phyloP scores from a whole-genome alignment of 1,284 basidiomycete genomes.

The Trichosporon asahii region DNA sequence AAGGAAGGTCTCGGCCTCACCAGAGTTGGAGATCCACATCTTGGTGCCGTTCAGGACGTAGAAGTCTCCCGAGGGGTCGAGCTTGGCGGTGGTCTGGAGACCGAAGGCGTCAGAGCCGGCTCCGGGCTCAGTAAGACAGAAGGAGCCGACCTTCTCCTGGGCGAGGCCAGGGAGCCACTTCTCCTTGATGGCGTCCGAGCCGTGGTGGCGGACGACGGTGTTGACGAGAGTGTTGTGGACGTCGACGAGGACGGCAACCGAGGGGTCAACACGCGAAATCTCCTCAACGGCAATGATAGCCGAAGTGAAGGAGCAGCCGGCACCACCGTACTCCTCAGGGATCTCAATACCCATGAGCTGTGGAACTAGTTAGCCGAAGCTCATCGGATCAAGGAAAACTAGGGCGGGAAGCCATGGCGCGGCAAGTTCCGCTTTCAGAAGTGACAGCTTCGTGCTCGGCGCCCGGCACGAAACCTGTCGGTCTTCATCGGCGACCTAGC shows the following conservation, averaged over 20 bases:
- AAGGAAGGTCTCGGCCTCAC: constrained; percentile 82
- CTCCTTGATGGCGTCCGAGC: constrained; percentile 75
- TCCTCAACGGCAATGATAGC: constrained; percentile 92
- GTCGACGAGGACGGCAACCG: constrained; percentile 93
- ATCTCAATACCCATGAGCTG: constrained; percentile 98
- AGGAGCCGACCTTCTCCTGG: constrained; percentile 81
- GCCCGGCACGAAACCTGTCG: background rate
- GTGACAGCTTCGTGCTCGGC: background rate
- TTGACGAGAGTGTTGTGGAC: constrained; percentile 98
- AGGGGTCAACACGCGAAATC: constrained; percentile 91
- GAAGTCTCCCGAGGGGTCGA: constrained; percentile 56
- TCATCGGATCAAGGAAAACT: background rate
- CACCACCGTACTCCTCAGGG: constrained; percentile 73
- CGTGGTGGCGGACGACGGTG: constrained; percentile 87
- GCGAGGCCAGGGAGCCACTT: constrained; percentile 85
- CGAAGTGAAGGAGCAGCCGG: constrained; percentile 87
- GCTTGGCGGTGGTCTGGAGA: constrained; percentile 84
- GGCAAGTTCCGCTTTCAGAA: background rate
- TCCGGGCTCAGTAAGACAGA: constrained; percentile 88
- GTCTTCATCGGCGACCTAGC: background rate
- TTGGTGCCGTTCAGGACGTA: constrained; percentile 60
- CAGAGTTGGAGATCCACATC: constrained; percentile 99
- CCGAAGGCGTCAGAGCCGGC: constrained; percentile 98
- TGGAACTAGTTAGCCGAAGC: background rate
- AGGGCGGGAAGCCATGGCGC: background rate